Conservation (phyloP, 805 yeast genomes). For the Tetrapisispora taiwanensis region DNA sequence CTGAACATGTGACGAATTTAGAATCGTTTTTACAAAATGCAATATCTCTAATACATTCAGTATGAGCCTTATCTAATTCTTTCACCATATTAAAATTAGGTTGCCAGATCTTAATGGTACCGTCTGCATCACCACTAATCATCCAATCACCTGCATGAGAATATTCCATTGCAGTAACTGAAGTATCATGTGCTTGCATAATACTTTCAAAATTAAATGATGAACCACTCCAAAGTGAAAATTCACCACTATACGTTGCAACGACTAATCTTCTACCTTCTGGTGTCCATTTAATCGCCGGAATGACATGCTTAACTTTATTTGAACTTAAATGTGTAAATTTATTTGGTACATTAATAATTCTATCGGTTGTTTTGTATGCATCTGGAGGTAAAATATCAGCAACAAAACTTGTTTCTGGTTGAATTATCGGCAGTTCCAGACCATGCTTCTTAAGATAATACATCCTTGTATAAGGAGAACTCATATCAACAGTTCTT, state of each 20-base stretch:
- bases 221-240: conserved; percentile 93
- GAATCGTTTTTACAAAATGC: conserved; percentile 85
- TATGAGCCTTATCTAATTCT: conserved; percentile 39
- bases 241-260: conserved; percentile 88
- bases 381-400: conserved; percentile 26
- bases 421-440: conserved; percentile 20
- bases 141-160: conserved; percentile 92
- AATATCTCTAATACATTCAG: conserved; percentile 76
- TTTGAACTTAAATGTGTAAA: conserved; percentile 87
- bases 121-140: conserved; percentile 87
- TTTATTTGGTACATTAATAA: conserved; percentile 61
- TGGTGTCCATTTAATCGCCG: conserved; percentile 91
- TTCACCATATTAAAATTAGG: conserved; percentile 95
- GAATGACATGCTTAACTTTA: conserved; percentile 84
- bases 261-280: conserved; percentile 87
- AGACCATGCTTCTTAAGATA: conserved; percentile 23
- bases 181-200: conserved; percentile 96
- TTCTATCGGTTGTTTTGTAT: conserved; percentile 13
- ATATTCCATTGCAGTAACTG: conserved; percentile 69
- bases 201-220: conserved; percentile 92
- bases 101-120: conserved; percentile 91
- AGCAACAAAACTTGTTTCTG: conserved; percentile 24
- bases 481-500: conserved; percentile 26
- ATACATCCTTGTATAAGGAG: conserved; percentile 23
- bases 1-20: conserved; percentile 88